Base-by-base conservation (phyloP, 495 filamentous ascomycete genomes). In the Penicillium manginii region DNA sequence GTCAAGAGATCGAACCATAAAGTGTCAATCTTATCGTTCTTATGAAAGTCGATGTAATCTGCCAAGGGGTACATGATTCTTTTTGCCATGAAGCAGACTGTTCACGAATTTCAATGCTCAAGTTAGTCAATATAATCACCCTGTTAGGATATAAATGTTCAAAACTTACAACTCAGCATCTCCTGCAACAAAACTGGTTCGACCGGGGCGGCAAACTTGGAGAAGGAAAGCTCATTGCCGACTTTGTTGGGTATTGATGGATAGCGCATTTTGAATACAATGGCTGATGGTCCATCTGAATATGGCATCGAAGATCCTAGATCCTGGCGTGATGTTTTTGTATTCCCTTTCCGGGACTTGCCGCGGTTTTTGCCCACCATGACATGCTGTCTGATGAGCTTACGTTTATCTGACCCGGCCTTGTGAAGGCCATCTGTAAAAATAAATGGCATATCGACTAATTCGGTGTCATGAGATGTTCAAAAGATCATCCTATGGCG, bases 361-460 rank as follows among this genome's bases (percentile, higher is more conserved):
- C 60, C 60, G 18, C 63, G 64, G 54, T 82, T 82, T 66, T 79
- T 81, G 6, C 79, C 79, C 5, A 69, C 64, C 80, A 81, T 83
- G 2, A 81, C 79, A 69, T 79, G 74, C 57, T 76, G 78, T 35
- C 78, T 68, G 55, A 79, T 79, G 14, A 74, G 54, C 58, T 70
- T 77, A 40, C 76, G 73, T 37, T 66, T 49, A 21, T 74, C 63
- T 7, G 70, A 49, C 39, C 73, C 63, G 22, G 61, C 33, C 54
- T 78, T 71, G n/a, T 43, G 29, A 33, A 57, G 14, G 12, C 55
- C 55, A 51, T 57, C 55, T 18, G 32, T 57, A 19, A 51, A 50
- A n/a, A 57, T 23, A 12, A 57, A 52, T 14, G 50, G 50, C 32
- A 19, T 52, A 21, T 52, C 29, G 9, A 8, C 50, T 52, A 52